phyloP scores from a whole-genome alignment of 2,329 filamentous ascomycete genomes.

The Paraphoma sp. region DNA sequence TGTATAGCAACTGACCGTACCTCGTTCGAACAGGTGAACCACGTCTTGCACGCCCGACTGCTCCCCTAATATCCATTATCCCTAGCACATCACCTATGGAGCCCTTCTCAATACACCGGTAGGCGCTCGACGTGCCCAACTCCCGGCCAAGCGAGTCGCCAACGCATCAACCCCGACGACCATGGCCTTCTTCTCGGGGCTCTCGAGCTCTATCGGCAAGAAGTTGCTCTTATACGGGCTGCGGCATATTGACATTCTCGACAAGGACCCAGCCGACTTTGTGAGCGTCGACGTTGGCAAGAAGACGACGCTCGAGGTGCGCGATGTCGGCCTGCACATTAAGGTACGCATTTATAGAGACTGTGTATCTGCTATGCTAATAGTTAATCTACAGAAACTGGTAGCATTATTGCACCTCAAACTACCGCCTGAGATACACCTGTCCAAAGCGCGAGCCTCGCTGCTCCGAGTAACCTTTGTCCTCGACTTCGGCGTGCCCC shows the following conservation, averaged over 20 bases:
- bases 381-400: conserved; percentile 69
- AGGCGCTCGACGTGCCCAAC: conserved; percentile 35
- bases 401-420: conserved; percentile 72
- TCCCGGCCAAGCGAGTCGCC: conserved; percentile 21
- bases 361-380: too few relatives aligned
- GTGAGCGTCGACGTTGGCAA: conserved; percentile 86
- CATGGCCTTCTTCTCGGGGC: conserved; percentile 70
- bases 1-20: neutral
- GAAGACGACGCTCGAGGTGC: conserved; percentile 82
- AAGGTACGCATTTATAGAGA: conserved; percentile 61
- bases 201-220: conserved; percentile 84
- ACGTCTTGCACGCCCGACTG: neutral
- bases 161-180: conserved; percentile 16
- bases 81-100: conserved; percentile 34
- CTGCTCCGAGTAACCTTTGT: conserved; percentile 83
- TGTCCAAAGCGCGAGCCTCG: conserved; percentile 77
- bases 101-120: conserved; percentile 28
- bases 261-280: conserved; percentile 84
- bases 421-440: conserved; percentile 69
- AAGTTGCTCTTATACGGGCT: conserved; percentile 86
- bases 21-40: conserved; percentile 1
- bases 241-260: conserved; percentile 82
- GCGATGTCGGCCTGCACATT: conserved; percentile 81
- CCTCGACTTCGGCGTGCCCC: conserved; percentile 84
- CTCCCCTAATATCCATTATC: conserved; percentile 1